phyloP scores from a whole-genome alignment of 345 rosid genomes.

The Garcia nutans region DNA sequence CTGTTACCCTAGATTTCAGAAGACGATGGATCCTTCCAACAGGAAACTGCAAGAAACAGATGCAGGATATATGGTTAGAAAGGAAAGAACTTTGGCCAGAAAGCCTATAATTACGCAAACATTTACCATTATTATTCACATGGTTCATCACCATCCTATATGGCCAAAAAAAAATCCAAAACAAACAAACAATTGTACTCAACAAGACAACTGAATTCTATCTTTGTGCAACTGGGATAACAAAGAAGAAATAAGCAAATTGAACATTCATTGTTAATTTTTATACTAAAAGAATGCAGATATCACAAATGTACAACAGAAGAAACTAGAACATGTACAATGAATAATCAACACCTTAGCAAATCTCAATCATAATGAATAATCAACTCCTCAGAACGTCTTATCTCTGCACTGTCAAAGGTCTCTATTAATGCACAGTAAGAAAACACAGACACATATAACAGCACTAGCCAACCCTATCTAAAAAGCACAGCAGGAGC shows the following conservation, averaged over 20 bases:
- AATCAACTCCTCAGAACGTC: background rate
- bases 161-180: too few relatives aligned
- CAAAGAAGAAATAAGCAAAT: background rate
- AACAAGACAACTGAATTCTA: too few relatives aligned
- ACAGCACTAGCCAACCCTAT: too few relatives aligned
- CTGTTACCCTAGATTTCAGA: slow-evolving; percentile 25
- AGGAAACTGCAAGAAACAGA: slow-evolving; percentile 20
- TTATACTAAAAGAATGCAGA: too few relatives aligned
- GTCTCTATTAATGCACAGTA: too few relatives aligned
- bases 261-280: background rate
- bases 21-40: slow-evolving; percentile 28
- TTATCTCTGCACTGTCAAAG: too few relatives aligned
- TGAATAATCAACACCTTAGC: background rate
- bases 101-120: background rate
- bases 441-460: too few relatives aligned
- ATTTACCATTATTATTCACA: background rate
- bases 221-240: background rate
- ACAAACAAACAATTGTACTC: too few relatives aligned
- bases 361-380: background rate
- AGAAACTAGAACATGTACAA: background rate
- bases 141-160: background rate
- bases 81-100: background rate
- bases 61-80: background rate
- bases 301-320: background rate
- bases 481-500: too few relatives aligned